These are phyloP conservation scores for Cucumis melo DNA, from an alignment of 306 rosid genomes.

Conservation along the genomic window DNA sequence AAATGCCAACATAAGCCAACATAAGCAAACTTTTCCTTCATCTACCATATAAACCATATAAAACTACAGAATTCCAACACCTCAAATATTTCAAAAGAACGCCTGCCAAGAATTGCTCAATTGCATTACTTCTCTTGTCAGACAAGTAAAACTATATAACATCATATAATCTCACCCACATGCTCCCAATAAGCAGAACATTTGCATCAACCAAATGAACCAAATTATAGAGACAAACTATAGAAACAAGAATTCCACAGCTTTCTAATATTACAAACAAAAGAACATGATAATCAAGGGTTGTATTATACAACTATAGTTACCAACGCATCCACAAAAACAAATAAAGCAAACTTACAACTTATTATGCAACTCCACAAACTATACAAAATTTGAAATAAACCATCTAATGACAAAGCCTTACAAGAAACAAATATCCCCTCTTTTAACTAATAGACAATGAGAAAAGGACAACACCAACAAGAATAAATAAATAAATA, in stretches of 20 bases:
- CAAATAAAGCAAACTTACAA: background rate
- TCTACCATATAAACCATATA: too few species aligned
- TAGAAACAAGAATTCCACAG: background rate
- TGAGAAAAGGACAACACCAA: background rate
- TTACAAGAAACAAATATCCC: slow-evolving; percentile 1
- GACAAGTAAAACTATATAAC: background rate
- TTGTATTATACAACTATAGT: background rate
- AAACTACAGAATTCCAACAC: slow-evolving; percentile 9
- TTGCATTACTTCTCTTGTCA: background rate
- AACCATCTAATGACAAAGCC: background rate
- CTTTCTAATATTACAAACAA: background rate
- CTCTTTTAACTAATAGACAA: background rate
- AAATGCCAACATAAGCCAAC: too few species aligned
- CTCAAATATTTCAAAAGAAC: slow-evolving; percentile 18
- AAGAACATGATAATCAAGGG: background rate
- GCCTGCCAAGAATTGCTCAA: slow-evolving; percentile 22
- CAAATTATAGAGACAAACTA: background rate
- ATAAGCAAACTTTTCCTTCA: too few species aligned
- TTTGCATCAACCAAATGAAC: background rate
- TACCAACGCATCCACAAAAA: background rate
- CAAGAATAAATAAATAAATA: background rate
- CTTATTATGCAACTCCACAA: background rate
- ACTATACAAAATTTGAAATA: background rate
- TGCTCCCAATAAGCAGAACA: background rate
- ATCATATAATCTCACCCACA: background rate